Conservation (phyloP, 345 rosid genomes). For the Populus simonii region DNA sequence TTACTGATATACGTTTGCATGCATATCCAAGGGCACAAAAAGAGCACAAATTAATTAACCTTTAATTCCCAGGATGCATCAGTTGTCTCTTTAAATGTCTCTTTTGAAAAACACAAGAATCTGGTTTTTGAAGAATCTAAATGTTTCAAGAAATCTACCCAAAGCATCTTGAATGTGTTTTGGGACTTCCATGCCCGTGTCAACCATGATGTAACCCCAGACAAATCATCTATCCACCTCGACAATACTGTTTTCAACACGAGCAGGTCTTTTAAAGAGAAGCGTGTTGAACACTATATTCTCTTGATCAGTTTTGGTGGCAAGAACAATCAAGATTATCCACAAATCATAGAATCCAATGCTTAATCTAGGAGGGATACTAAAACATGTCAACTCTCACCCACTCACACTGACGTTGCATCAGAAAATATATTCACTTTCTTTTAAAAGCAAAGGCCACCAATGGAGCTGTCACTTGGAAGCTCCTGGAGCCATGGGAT, state of each 20-base stretch:
- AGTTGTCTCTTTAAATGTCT: not conserved
- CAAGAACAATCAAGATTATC: conserved; percentile 5
- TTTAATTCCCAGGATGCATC: not conserved
- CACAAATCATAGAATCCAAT: conserved; percentile 14
- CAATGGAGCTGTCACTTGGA: not conserved
- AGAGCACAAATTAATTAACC: not conserved
- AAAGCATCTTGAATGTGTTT: not conserved
- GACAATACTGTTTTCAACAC: not conserved
- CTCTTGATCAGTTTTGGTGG: not conserved
- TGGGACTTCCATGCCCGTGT: not conserved
- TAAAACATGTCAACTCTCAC: not conserved
- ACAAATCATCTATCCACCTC: not conserved
- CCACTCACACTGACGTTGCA: conserved; percentile 1
- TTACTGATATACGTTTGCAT: not conserved
- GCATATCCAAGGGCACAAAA: not conserved
- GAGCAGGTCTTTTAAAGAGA: not conserved
- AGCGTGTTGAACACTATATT: not conserved
- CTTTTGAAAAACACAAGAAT: not conserved
- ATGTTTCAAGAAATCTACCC: not conserved
- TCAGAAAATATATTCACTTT: not conserved
- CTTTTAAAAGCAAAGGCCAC: not conserved
- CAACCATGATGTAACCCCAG: not conserved
- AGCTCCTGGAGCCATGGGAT: not conserved
- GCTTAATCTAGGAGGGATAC: not conserved
- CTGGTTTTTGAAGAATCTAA: not conserved